phyloP scores from a whole-genome alignment of 2,329 filamentous ascomycete species.

The Alternaria consortialis region DNA sequence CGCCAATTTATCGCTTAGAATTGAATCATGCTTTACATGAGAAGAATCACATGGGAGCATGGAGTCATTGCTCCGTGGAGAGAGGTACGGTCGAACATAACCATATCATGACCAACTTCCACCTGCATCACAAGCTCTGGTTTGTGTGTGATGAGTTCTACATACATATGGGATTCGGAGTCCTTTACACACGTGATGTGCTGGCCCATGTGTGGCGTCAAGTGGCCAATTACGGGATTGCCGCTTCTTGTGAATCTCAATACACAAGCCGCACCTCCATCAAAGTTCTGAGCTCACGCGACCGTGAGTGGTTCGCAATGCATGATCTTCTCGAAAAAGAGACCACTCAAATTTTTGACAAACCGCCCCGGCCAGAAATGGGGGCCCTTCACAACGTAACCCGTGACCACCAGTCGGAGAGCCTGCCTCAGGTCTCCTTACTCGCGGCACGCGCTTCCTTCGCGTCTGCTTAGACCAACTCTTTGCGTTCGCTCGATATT shows the following conservation, averaged over 20 bases:
- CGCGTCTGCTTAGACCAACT: not conserved
- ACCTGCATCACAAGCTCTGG: not conserved
- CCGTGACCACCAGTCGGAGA: not conserved
- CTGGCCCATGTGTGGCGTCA: not conserved
- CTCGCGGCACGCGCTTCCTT: constrained; percentile 2
- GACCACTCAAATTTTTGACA: constrained; percentile 2
- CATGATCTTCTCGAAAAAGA: constrained; percentile 7
- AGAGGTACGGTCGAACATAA: not conserved
- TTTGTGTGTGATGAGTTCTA: not conserved
- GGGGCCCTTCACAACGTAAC: not conserved
- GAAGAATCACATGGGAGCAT: not conserved
- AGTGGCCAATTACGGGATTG: not conserved
- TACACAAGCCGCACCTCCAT: not conserved
- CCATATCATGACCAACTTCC: not conserved
- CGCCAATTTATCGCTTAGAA: not conserved
- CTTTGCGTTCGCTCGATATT: not conserved
- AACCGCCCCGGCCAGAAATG: not conserved
- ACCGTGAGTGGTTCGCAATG: not conserved
- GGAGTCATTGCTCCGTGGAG: not conserved
- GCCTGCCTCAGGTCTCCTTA: not conserved
- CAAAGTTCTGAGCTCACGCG: not conserved
- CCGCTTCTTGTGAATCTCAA: not conserved
- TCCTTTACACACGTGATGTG: constrained; percentile 1
- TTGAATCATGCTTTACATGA: not conserved
- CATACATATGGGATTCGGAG: not conserved